phyloP scores from a whole-genome alignment of 1,284 basidiomycete genomes.

The Sanghuangporus sanghuang region DNA sequence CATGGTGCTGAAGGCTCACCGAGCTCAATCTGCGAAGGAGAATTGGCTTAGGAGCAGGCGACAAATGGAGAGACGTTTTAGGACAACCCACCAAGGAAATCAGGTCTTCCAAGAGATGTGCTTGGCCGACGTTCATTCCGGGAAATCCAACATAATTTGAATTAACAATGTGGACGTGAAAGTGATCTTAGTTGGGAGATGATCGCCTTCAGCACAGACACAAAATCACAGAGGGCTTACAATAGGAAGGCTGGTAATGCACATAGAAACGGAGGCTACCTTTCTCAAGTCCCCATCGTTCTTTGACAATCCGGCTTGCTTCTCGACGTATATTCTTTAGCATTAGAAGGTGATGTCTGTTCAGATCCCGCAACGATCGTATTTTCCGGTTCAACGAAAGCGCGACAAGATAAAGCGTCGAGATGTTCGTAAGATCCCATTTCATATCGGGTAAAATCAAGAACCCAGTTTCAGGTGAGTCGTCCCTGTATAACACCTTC shows the following conservation, averaged over 20 bases:
- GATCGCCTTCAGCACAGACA: neutral
- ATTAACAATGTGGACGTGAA: slow-evolving; percentile 93
- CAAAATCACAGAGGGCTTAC: slow-evolving; percentile 40
- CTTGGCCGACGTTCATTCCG: slow-evolving; percentile 85
- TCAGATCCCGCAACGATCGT: slow-evolving; percentile 68
- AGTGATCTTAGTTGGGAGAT: slow-evolving; percentile 63
- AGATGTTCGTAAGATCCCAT: slow-evolving; percentile 80
- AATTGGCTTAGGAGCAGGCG: neutral
- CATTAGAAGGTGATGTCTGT: slow-evolving; percentile 59
- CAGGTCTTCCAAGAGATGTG: slow-evolving; percentile 89
- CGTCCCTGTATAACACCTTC: slow-evolving; percentile 65
- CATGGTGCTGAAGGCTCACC: slow-evolving; percentile 38
- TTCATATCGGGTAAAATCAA: slow-evolving; percentile 90
- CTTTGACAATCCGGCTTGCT: slow-evolving; percentile 46
- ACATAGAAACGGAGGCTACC: slow-evolving; percentile 77
- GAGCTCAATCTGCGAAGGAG: slow-evolving; percentile 54
- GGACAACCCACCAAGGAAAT: slow-evolving; percentile 63
- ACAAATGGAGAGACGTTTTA: neutral
- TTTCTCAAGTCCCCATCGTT: slow-evolving; percentile 55
- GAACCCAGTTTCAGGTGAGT: slow-evolving; percentile 55
- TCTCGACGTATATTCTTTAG: slow-evolving; percentile 61
- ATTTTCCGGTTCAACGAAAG: slow-evolving; percentile 56
- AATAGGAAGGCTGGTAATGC: slow-evolving; percentile 96
- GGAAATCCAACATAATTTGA: slow-evolving; percentile 57
- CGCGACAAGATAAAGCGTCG: slow-evolving; percentile 72